Evolutionary conservation across 805 yeast species (phyloP).

Genomic region (Saccharomycopsis fibuligera): DNA sequence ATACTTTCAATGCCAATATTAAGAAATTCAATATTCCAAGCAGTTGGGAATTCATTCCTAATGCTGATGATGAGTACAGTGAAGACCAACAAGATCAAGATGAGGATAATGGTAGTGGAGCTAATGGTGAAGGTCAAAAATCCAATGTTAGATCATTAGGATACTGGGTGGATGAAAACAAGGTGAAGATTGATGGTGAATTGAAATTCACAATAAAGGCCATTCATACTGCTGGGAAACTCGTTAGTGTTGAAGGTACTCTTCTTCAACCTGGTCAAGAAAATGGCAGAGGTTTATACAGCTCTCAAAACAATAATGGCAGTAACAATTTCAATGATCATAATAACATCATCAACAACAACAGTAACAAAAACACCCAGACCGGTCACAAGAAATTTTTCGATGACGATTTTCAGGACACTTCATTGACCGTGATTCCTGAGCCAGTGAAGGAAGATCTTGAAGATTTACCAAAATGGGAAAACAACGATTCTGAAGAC

Average conservation of each 20-base stretch:
- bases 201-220: slow-evolving; percentile 67
- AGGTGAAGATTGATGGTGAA: slow-evolving; percentile 74
- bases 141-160: slow-evolving; percentile 55
- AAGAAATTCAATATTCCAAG: slow-evolving; percentile 80
- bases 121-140: slow-evolving; percentile 50
- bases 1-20: slow-evolving; percentile 91
- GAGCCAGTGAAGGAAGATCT: slow-evolving; percentile 19
- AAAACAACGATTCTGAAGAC: slow-evolving; percentile 9
- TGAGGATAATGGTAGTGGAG: neutral
- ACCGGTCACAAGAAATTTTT: slow-evolving; percentile 19
- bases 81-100: slow-evolving; percentile 36
- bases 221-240: slow-evolving; percentile 70
- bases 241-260: slow-evolving; percentile 86
- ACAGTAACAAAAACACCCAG: neutral
- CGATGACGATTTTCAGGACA: slow-evolving; percentile 9
- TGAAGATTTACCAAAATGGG: slow-evolving; percentile 13
- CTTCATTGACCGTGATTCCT: slow-evolving; percentile 17
- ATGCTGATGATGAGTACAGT: slow-evolving; percentile 68
- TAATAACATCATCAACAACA: neutral
- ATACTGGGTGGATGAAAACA: slow-evolving; percentile 78
- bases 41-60: slow-evolving; percentile 79
- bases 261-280: slow-evolving; percentile 55
- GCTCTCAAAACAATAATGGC: neutral
- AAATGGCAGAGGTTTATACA: slow-evolving; percentile 34
- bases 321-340: neutral